Conservation (phyloP, 2,329 filamentous ascomycete genomes). For the Clonostachys rosea region DNA sequence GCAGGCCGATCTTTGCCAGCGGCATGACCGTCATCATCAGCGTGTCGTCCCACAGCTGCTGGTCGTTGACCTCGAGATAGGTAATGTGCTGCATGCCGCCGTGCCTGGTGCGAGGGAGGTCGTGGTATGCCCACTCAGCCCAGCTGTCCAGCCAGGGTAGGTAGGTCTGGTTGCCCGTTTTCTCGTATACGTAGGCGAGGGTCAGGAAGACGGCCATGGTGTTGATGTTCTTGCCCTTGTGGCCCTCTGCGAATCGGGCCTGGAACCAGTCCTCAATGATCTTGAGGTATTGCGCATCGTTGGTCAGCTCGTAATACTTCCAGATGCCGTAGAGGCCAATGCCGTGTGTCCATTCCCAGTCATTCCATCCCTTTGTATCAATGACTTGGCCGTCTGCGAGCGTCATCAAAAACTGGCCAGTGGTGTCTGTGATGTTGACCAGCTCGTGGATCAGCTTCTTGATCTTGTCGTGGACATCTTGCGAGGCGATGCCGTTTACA, state of each 20-base stretch:
- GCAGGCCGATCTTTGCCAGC: conserved; percentile 71
- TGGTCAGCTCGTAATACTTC: conserved; percentile 74
- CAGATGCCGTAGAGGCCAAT: conserved; percentile 77
- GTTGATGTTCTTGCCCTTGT: conserved; percentile 82
- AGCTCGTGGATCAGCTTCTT: conserved; percentile 67
- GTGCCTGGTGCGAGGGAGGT: conserved; percentile 65
- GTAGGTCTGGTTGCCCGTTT: conserved; percentile 63
- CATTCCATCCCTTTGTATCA: conserved; percentile 80
- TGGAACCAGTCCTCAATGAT: conserved; percentile 73
- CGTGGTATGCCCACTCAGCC: conserved; percentile 81
- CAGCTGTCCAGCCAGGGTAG: conserved; percentile 75
- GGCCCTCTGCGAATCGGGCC: conserved; percentile 62
- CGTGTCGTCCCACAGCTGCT: conserved; percentile 82
- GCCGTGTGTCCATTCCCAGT: conserved; percentile 81
- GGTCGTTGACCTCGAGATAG: conserved; percentile 64
- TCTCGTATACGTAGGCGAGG: conserved; percentile 73
- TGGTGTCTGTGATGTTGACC: conserved; percentile 72
- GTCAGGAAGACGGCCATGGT: conserved; percentile 78
- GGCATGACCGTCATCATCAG: conserved; percentile 86
- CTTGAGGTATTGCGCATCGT: conserved; percentile 51
- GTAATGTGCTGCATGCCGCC: conserved; percentile 75
- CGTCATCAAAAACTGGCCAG: conserved; percentile 67
- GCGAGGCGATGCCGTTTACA: conserved; percentile 38
- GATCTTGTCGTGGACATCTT: conserved; percentile 50
- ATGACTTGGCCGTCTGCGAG: conserved; percentile 71